Evolutionary conservation across 257 asterid genomes (phyloP).

Genomic region (Plantago ovata): DNA sequence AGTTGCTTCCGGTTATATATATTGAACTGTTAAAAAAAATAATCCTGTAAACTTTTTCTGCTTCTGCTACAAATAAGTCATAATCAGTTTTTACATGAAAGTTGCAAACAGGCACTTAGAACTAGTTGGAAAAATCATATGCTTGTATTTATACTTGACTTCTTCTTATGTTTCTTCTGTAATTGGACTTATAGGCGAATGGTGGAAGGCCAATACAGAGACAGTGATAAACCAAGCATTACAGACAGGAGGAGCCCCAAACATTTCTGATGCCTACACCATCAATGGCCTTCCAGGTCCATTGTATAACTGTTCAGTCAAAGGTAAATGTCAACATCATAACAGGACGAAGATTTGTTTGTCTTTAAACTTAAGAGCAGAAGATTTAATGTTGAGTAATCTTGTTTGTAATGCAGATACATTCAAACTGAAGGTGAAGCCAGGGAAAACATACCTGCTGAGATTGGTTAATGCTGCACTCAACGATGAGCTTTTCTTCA

Average conservation of each 20-base stretch:
- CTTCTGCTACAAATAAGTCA: no score
- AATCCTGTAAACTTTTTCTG: no score
- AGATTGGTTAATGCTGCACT: conserved; percentile 64
- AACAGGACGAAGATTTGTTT: no score
- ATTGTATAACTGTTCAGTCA: conserved; percentile 50
- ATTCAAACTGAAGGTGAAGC: conserved; percentile 50
- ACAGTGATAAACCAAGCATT: conserved; percentile 44
- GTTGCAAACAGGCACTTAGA: no score
- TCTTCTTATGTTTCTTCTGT: not conserved
- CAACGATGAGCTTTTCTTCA: conserved; percentile 58
- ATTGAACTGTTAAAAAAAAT: no score
- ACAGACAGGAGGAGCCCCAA: conserved; percentile 60
- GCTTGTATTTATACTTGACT: no score
- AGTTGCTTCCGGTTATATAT: no score
- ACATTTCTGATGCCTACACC: conserved; percentile 58
- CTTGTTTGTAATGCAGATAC: conserved; percentile 32
- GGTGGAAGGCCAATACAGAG: conserved; percentile 71
- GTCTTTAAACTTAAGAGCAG: no score
- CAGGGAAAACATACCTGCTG: conserved; percentile 54
- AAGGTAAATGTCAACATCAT: conserved; percentile 25
- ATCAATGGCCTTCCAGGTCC: conserved; percentile 68
- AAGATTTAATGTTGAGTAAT: no score
- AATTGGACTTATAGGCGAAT: conserved; percentile 41
- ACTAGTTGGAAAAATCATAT: no score
- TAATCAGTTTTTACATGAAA: no score